A percentile compares a stretch with the other conserved stretches of the same genome.
phyloP scores from a whole-genome alignment of 805 yeast species.

The Candida nemodendra region DNA sequence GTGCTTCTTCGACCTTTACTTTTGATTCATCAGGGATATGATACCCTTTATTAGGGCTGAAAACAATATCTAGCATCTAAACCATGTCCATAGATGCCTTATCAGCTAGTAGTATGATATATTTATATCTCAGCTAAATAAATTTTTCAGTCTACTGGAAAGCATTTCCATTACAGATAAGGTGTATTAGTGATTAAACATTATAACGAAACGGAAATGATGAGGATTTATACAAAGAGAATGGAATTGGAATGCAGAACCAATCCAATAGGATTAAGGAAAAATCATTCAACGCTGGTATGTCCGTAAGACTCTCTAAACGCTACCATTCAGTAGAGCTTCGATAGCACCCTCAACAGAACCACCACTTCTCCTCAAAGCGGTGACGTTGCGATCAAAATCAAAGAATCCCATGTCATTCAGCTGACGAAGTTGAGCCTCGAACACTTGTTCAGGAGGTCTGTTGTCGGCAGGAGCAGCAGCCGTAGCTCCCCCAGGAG shows the following conservation, averaged over 20 bases:
- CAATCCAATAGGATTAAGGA: no score
- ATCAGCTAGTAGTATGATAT: no score
- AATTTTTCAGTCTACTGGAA: no score
- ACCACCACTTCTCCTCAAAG: conserved; percentile 93
- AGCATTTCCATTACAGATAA: no score
- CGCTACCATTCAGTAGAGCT: conserved; percentile 65
- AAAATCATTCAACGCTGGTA: no score
- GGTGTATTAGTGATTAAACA: no score
- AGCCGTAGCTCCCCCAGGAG: conserved; percentile 40
- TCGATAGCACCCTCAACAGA: conserved; percentile 97
- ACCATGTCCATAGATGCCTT: no score
- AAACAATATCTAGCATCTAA: neutral
- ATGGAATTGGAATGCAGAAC: no score
- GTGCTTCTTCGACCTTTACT: conserved; percentile 14
- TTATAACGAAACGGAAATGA: no score
- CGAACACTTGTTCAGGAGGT: conserved; percentile 81
- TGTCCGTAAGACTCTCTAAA: no score
- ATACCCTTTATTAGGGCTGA: conserved; percentile 23
- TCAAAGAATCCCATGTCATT: conserved; percentile 88
- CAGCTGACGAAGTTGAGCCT: conserved; percentile 66
- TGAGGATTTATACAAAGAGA: no score
- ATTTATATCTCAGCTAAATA: no score
- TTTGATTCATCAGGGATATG: conserved; percentile 14
- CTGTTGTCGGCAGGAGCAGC: conserved; percentile 67
- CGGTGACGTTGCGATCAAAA: conserved; percentile 87